Base-by-base conservation (phyloP, 306 rosid genomes). In the Begonia fuchsioides region DNA sequence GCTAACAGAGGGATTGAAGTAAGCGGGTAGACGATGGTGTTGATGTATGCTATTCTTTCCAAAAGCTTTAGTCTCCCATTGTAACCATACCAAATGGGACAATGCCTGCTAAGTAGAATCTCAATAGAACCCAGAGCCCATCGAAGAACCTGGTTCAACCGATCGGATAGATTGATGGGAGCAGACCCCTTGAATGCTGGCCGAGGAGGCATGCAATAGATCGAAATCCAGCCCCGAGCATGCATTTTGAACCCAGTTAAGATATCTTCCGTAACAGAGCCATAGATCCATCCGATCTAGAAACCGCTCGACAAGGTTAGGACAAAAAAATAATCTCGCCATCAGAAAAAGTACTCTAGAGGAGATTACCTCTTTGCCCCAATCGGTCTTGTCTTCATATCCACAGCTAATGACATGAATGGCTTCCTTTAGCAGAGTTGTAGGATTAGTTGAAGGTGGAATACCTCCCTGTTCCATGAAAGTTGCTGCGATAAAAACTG, bases 221-320 rank as follows among this genome's bases (percentile, higher is more conserved):
- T 51, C 40, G 98, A 92, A 62, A 92, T 92, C 98, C 96, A 92
- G 58, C 98, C 98, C 17, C 98, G 98, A 4, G 98, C 98, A 58
- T 92, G 98, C 98, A 92, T 92, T 80, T 92, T 92, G 62, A 92
- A 92, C 70, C 98, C 98, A 32, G 98, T 92, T 58, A 92, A 75
- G 66, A 92, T 92, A 82, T 92, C 98, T 77, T 92, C 98, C 13
- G 98, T 92, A 68, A 92, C 98, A 53, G 98, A 92, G 62, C 98
- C 98, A 72, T 92, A 92, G 77, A 92, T 92, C 98, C 98, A 92
- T 72, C 98, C 98, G 72, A 92, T 92, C 98, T 92, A 74, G 65
- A 14, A 60, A 48, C 43, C 26, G 8, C 6, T 53, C 16, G 16
- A 49, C 46, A 20, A 26, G 48, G 2, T 43, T 40, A 32, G 40